Base-by-base conservation (phyloP, 305 asterid genomes). In the Fraxinus sp. region DNA sequence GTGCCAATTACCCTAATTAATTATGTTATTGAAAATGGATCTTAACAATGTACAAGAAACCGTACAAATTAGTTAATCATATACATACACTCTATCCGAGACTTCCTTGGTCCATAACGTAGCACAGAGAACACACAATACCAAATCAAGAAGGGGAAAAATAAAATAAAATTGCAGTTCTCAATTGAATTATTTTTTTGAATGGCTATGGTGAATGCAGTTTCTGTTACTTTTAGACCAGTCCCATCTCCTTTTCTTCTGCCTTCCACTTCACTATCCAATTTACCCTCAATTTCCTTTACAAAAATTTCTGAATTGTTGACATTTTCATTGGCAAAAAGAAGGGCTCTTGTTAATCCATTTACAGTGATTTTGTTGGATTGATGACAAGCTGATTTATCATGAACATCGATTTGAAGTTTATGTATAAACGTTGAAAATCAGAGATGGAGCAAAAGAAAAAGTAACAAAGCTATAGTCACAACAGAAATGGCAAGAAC, bases 121-220 rank as follows among this genome's bases (percentile, higher is more conserved):
- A 33, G 6, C 37, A 33, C 37, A 33, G 37, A 33, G 8, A 18
- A n/a, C 30, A 32, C 49, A 41, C 8, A 4, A 44, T n/a, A 62
- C 52, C 28, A 46, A 5, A 59, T 9, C n/a, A 33, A 0, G 57
- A 26, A 13, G 32, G 57, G 82, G 39, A 80, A 8, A 14, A 52
- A 62, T n/a, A 16, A 24, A 32, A 11, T 28, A 35, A 14, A 18
- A 9, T 44, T 32, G 35, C 39, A 37, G 10, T 76, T 7, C 30
- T 37, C n/a, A 18, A 3, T 3, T 13, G 20, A n/a, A 5, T 1
- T 7, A 10, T 16, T 26, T 5, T 46, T 10, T 16, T 72, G 70
- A 80, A 92, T 93, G 97, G 93, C 90, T 9, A 72, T 84, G 85
- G 89, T 80, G 78, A 90, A 81, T 90, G 94, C 92, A 83, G 82